phyloP scores from a whole-genome alignment of 116 monocot genomes.

The Cymodocea nodosa region DNA sequence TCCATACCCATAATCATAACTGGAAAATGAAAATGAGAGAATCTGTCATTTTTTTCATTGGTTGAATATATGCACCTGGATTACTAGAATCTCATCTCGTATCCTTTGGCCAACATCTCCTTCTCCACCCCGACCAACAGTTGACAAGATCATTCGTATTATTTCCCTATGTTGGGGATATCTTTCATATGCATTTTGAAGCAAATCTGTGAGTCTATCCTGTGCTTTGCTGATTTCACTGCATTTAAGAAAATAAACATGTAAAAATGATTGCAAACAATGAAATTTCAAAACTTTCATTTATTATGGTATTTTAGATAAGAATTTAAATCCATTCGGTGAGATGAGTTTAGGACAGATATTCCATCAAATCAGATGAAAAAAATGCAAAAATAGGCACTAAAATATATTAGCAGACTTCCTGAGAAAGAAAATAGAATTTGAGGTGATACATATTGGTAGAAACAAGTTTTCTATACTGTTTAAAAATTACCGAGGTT shows the following conservation, averaged over 20 bases:
- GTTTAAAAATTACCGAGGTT: slow-evolving; percentile 70
- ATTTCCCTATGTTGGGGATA: slow-evolving; percentile 66
- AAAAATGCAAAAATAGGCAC: no score
- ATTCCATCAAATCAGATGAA: no score
- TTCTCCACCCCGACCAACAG: slow-evolving; percentile 97
- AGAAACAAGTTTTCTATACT: no score
- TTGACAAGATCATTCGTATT: slow-evolving; percentile 63
- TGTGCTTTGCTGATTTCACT: slow-evolving; percentile 98
- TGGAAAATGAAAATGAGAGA: not conserved
- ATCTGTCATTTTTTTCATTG: not conserved
- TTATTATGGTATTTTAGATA: no score
- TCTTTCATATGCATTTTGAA: slow-evolving; percentile 48
- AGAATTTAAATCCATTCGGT: no score
- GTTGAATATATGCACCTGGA: slow-evolving; percentile 37
- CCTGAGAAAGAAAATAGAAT: not conserved
- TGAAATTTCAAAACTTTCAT: not conserved
- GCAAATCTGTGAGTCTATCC: slow-evolving; percentile 70
- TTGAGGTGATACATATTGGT: not conserved
- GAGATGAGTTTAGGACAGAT: no score
- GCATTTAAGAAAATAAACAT: slow-evolving; percentile 8
- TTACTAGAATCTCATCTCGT: slow-evolving; percentile 92
- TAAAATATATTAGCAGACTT: not conserved
- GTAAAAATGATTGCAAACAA: not conserved
- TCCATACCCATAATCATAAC: not conserved
- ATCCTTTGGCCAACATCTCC: slow-evolving; percentile 97